Percentiles rank a stretch among this genome's conserved stretches.
These are phyloP conservation scores for Cruciata laevipes DNA, from an alignment of 257 asterid genomes.

Conservation along the genomic window DNA sequence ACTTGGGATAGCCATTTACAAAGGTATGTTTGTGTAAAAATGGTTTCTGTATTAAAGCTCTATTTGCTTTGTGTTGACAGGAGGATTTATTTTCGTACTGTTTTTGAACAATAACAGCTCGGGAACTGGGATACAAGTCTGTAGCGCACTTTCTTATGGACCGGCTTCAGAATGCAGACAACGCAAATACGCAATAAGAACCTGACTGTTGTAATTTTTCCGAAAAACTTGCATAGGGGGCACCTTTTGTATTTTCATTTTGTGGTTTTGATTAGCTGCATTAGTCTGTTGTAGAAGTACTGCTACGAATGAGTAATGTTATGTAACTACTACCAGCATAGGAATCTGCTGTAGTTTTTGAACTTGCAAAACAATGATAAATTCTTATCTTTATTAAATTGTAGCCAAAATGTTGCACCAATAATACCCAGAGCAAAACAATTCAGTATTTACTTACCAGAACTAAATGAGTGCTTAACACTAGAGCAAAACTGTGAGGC, in stretches of 20 bases:
- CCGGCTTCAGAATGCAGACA: conserved; percentile 43
- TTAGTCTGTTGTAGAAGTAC: background rate
- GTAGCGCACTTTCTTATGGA: conserved; percentile 77
- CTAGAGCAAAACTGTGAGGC: too few relatives aligned
- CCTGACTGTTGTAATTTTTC: conserved; percentile 3
- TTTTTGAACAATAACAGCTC: conserved; percentile 27
- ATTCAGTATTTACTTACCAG: too few relatives aligned
- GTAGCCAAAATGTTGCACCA: too few relatives aligned
- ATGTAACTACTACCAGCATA: too few relatives aligned
- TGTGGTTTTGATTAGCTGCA: background rate
- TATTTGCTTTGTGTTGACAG: background rate
- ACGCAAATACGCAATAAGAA: conserved; percentile 15
- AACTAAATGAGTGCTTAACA: too few relatives aligned
- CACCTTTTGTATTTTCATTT: background rate
- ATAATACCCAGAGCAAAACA: too few relatives aligned
- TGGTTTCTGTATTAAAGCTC: background rate
- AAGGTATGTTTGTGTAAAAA: conserved; percentile 59
- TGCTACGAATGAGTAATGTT: too few relatives aligned
- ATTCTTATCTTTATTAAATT: too few relatives aligned
- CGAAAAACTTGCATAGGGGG: background rate
- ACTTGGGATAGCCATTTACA: conserved; percentile 65
- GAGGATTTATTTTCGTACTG: background rate
- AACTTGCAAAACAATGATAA: too few relatives aligned
- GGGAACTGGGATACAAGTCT: conserved; percentile 78
- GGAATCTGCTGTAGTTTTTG: too few relatives aligned